phyloP scores from a whole-genome alignment of 192 early-diverging fungal species.

The Coemansia sp. region DNA sequence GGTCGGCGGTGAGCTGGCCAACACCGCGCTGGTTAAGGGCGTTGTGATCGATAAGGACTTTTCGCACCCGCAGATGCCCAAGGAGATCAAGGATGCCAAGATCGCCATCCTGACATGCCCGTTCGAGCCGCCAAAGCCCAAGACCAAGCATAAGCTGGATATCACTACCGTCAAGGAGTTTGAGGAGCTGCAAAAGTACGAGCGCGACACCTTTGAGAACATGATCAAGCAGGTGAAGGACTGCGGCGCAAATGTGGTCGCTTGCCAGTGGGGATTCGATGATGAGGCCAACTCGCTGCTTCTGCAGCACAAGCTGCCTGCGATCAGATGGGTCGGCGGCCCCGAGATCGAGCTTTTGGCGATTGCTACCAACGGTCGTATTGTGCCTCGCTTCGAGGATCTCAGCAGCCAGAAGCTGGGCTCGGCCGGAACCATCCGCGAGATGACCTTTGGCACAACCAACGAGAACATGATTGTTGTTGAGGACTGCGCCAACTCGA shows the following conservation, averaged over 20 bases:
- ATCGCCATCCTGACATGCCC: constrained; percentile 99
- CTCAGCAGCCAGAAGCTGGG: constrained; percentile 87
- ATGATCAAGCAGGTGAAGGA: constrained; percentile 99
- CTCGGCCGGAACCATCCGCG: constrained; percentile 90
- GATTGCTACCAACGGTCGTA: constrained; percentile 99
- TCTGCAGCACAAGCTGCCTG: constrained; percentile 95
- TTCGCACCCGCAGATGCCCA: constrained; percentile 99
- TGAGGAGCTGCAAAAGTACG: constrained; percentile 94
- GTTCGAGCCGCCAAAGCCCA: constrained; percentile 99
- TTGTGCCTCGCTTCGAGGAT: constrained; percentile 99
- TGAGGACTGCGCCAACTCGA: constrained; percentile 98
- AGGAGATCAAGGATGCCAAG: constrained; percentile 91
- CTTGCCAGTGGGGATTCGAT: constrained; percentile 99
- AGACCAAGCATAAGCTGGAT: constrained; percentile 99
- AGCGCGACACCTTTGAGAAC: constrained; percentile 92
- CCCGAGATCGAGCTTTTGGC: constrained; percentile 99
- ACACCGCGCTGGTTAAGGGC: constrained; percentile 92
- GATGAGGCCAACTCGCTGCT: constrained; percentile 99
- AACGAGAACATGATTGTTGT: constrained; percentile 99
- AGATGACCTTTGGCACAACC: constrained; percentile 94
- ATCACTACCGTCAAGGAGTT: constrained; percentile 98
- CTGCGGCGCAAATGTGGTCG: constrained; percentile 95
- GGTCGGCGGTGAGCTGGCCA: constrained; percentile 93
- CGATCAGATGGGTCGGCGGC: constrained; percentile 99
- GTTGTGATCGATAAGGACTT: constrained; percentile 99